Evolutionary conservation across 1,139 yeast genomes (phyloP), one percentile per base, ranked within the genome.

Genomic region (Yamadazyma blattariae): DNA sequence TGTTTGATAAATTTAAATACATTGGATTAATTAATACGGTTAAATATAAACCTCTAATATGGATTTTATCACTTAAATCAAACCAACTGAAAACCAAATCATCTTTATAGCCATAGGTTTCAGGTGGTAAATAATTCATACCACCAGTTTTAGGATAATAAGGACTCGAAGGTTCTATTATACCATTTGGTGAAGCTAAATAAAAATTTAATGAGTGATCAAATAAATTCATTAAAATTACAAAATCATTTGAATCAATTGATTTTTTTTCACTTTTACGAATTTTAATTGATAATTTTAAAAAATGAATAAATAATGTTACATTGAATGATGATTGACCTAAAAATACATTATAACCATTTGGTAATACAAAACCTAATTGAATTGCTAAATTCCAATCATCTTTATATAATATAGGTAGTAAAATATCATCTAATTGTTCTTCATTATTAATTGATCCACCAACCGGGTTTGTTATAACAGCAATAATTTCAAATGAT

Each of bases 371-470:
- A n/a, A 46, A 38, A 1, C 50, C 51, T 18, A 41, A 26, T 36
- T 46, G 48, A 10, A 47, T 39, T 6, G 59, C 59, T 30, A 52
- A 32, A 36, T 48, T 51, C 43, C 53, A 47, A 33, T 55, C 56
- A 26, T 54, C 52, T 34, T 48, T 47, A 24, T 52, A 50, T 24
- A 46, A 25, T n/a, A 45, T 38, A 2, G 50, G 50, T 12, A 33
- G 26, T 30, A 47, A 25, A 14, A 47, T 43, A 30, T 44, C 46
- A 30, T 46, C 46, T 7, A 47, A 34, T 15, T 44, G 42, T 5
- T 32, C 33, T 26, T 40, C 40, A 15, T 38, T 35, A 26, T 38
- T 44, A 16, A 48, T 42, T 7, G 49, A 39, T 2, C 53, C 53
- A 7, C 53, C 53, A 4, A 36, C 39, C 5, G 52, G 52, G 27